Evolutionary conservation across 177 flowering plant species (phyloP).

Genomic region (Tripterygium wilfordii): DNA sequence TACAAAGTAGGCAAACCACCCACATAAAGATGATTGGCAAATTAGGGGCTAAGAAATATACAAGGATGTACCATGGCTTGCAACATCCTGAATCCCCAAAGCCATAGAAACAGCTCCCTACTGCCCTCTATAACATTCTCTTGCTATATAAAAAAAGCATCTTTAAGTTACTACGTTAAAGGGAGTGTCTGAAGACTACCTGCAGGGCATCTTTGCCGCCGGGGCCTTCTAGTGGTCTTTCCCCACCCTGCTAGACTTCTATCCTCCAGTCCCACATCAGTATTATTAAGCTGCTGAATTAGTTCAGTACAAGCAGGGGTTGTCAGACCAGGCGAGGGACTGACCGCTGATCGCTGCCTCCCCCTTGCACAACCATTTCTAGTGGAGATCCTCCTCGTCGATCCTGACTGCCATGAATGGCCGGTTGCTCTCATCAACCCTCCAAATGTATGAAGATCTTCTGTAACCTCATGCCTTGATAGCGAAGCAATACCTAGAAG

Average conservation of each 20-base stretch:
- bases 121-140: conserved; percentile 21
- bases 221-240: conserved; percentile 62
- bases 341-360: conserved; percentile 30
- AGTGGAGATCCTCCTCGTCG: conserved; percentile 40
- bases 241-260: conserved; percentile 74
- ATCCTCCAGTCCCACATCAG: conserved; percentile 43
- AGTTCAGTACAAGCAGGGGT: conserved; percentile 21
- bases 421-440: conserved; percentile 67
- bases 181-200: conserved; percentile 35
- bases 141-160: conserved; percentile 4
- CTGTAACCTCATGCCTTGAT: conserved; percentile 67
- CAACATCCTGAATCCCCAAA: conserved; percentile 10
- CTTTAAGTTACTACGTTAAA: conserved; percentile 24
- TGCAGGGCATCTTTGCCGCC: conserved; percentile 57
- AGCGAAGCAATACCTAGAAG: conserved; percentile 61
- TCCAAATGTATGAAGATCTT: conserved; percentile 69
- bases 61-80: conserved; percentile 26
- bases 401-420: conserved; percentile 45
- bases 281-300: conserved; percentile 28
- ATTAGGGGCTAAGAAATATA: conserved; percentile 26
- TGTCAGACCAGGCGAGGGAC: conserved; percentile 18
- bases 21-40: too few relatives aligned
- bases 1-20: too few relatives aligned
- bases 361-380: conserved; percentile 46
- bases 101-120: conserved; percentile 17